These are phyloP conservation scores for Clonostachys rosea DNA, from an alignment of 2,329 filamentous ascomycete species.

Conservation along the genomic window DNA sequence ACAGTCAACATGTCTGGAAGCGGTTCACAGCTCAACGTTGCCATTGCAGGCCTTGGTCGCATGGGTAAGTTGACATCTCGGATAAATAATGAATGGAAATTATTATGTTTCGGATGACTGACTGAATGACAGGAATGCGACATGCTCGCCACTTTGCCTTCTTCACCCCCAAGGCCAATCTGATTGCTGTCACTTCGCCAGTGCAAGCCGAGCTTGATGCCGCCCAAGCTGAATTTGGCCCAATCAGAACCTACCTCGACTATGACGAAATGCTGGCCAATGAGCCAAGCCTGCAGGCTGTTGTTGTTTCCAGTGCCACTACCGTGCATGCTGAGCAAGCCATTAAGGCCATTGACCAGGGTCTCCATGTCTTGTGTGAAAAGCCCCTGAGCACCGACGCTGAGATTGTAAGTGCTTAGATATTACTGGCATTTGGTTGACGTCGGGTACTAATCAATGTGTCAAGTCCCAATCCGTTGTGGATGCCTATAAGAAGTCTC, in stretches of 20 bases:
- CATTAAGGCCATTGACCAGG: constrained; percentile 47
- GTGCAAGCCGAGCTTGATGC: constrained; percentile 36
- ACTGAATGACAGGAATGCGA: constrained; percentile 16
- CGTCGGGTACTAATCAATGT: constrained; percentile 24
- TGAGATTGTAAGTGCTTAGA: constrained; percentile 43
- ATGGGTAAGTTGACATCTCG: constrained; percentile 30
- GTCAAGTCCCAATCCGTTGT: constrained; percentile 54
- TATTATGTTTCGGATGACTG: background rate
- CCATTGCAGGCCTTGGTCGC: constrained; percentile 42
- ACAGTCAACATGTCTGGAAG: constrained; percentile 6
- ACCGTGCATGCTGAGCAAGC: constrained; percentile 54
- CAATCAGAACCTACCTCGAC: constrained; percentile 35
- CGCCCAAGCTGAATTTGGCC: constrained; percentile 33
- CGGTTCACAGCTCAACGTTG: constrained; percentile 27
- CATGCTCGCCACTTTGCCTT: constrained; percentile 43
- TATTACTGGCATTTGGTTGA: constrained; percentile 18
- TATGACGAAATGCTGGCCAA: constrained; percentile 40
- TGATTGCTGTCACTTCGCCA: constrained; percentile 43
- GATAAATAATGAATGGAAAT: background rate
- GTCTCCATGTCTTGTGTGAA: constrained; percentile 54
- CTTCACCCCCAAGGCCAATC: constrained; percentile 36
- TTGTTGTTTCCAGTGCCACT: constrained; percentile 34
- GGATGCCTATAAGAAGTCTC: constrained; percentile 46
- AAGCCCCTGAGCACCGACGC: constrained; percentile 55
- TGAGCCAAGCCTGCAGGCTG: constrained; percentile 32